phyloP scores from a whole-genome alignment of 768 basidiomycete species.

The Suillus subaureus region DNA sequence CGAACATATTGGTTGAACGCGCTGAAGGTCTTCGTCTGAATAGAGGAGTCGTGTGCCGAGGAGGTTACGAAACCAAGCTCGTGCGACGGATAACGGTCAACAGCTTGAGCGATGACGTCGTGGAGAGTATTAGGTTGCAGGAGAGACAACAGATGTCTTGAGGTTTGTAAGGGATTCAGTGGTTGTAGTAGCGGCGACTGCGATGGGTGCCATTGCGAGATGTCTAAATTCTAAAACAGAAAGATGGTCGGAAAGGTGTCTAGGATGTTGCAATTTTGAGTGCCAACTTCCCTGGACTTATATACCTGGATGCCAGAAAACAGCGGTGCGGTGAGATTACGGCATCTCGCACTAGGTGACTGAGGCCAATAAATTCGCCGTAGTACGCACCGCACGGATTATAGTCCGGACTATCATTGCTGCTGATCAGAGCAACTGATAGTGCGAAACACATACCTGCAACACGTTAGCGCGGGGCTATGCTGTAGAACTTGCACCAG shows the following conservation, averaged over 20 bases:
- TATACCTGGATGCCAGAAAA: conserved; percentile 18
- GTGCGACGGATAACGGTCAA: too few species aligned
- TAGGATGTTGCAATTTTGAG: not conserved
- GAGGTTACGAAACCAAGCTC: too few species aligned
- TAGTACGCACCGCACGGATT: not conserved
- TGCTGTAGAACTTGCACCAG: not conserved
- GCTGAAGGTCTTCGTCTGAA: too few species aligned
- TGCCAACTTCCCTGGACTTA: conserved; percentile 14
- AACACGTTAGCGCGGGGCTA: not conserved
- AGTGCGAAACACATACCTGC: not conserved
- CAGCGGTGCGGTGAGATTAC: not conserved
- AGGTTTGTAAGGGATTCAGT: too few species aligned
- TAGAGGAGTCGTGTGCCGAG: too few species aligned
- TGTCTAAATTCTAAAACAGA: not conserved
- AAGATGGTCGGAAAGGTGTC: not conserved
- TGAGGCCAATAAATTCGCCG: not conserved
- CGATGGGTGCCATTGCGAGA: too few species aligned
- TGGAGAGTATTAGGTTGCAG: too few species aligned
- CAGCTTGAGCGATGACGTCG: too few species aligned
- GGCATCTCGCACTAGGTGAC: not conserved
- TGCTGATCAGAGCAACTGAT: not conserved
- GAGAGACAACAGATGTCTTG: too few species aligned
- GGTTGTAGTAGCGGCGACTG: too few species aligned
- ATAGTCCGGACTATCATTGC: not conserved
- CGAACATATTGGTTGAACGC: too few species aligned